Conservation (phyloP, 108 stramenopile genomes). For the Mediolabrus comicus region DNA sequence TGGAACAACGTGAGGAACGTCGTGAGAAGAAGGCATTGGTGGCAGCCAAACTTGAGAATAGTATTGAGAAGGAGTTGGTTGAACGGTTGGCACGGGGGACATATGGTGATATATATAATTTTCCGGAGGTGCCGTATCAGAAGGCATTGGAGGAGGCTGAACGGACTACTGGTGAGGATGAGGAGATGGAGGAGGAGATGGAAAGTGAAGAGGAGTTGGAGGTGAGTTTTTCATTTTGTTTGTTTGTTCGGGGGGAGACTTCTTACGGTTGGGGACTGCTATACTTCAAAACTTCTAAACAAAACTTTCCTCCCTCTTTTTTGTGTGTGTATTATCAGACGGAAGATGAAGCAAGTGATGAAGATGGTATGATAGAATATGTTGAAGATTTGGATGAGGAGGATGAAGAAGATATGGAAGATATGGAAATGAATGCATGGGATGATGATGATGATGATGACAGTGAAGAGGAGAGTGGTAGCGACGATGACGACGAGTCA, state of each 20-base stretch:
- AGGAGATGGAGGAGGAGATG: neutral
- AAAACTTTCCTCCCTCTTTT: neutral
- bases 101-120: slow-evolving; percentile 3
- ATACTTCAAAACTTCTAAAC: too few relatives aligned
- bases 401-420: neutral
- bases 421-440: neutral
- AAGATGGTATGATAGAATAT: neutral
- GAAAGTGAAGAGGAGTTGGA: neutral
- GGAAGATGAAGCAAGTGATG: neutral
- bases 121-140: slow-evolving; percentile 81
- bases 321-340: neutral
- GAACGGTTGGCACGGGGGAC: slow-evolving; percentile 54
- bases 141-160: slow-evolving; percentile 23
- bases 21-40: slow-evolving; percentile 73
- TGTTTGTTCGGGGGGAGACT: too few relatives aligned
- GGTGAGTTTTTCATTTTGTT: neutral
- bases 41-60: slow-evolving; percentile 72
- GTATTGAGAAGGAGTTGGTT: slow-evolving; percentile 45
- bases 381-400: neutral
- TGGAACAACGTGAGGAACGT: neutral
- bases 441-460: neutral
- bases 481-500: neutral
- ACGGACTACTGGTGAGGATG: neutral
- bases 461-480: neutral
- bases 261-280: too few relatives aligned